Evolutionary conservation across 768 basidiomycete species (phyloP).

Genomic region (Boletus sp.): DNA sequence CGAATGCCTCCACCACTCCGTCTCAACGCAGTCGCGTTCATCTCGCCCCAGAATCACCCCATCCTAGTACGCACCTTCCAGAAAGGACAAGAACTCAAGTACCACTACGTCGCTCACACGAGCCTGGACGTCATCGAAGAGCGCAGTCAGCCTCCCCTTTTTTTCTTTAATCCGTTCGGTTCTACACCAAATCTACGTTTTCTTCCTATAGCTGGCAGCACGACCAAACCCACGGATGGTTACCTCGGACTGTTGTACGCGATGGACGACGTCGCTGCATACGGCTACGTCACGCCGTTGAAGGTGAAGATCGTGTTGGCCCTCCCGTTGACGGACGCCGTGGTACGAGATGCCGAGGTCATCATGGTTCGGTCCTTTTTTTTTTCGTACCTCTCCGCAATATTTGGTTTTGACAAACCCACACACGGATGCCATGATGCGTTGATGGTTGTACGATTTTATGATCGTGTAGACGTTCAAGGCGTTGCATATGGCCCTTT

Average conservation of each 20-base stretch:
- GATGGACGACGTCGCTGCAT: slow-evolving; percentile 92
- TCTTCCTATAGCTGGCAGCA: slow-evolving; percentile 25
- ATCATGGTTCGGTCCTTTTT: slow-evolving; percentile 50
- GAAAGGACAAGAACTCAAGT: slow-evolving; percentile 65
- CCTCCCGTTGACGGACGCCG: slow-evolving; percentile 73
- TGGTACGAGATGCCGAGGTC: slow-evolving; percentile 78
- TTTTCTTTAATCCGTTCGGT: background rate
- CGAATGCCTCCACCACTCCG: slow-evolving; percentile 65
- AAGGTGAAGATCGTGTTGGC: slow-evolving; percentile 86
- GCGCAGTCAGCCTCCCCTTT: slow-evolving; percentile 56
- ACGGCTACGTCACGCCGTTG: slow-evolving; percentile 86
- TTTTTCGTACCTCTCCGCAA: background rate
- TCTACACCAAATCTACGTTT: background rate
- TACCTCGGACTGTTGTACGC: slow-evolving; percentile 84
- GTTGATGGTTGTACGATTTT: too few relatives aligned
- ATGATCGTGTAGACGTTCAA: slow-evolving; percentile 65
- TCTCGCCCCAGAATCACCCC: slow-evolving; percentile 76
- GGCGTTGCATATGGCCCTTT: slow-evolving; percentile 86
- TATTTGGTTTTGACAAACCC: background rate
- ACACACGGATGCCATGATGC: background rate
- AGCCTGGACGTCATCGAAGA: slow-evolving; percentile 90
- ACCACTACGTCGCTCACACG: slow-evolving; percentile 89
- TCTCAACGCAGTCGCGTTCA: slow-evolving; percentile 80
- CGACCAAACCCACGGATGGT: slow-evolving; percentile 65
- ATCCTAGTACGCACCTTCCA: slow-evolving; percentile 75